Evolutionary conservation across 352 stramenopile genomes (phyloP).

Genomic region (Phytopythium oedochilum): DNA sequence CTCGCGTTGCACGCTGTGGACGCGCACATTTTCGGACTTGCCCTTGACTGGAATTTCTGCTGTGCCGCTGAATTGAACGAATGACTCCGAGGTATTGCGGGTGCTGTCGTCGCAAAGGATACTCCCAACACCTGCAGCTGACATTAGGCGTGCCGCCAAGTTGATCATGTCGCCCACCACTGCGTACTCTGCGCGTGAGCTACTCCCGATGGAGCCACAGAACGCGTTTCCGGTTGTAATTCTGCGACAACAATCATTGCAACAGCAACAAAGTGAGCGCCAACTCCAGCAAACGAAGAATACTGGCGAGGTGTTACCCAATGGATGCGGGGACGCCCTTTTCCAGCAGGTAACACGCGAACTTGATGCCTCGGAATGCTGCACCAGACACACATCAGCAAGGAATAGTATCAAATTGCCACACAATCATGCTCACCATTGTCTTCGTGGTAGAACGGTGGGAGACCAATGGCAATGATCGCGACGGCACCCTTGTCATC

Average conservation of each 20-base stretch:
- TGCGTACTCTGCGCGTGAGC: conserved; percentile 68
- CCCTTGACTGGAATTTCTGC: conserved; percentile 61
- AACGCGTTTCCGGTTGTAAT: conserved; percentile 73
- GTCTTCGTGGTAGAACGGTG: conserved; percentile 84
- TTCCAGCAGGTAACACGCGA: conserved; percentile 56
- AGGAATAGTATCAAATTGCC: background rate
- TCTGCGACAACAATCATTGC: conserved; percentile 12
- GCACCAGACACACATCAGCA: conserved; percentile 1
- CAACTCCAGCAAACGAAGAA: background rate
- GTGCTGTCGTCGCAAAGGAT: conserved; percentile 79
- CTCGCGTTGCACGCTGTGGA: conserved; percentile 39
- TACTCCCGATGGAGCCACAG: conserved; percentile 68
- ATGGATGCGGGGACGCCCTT: conserved; percentile 64
- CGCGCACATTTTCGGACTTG: conserved; percentile 36
- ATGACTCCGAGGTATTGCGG: conserved; percentile 46
- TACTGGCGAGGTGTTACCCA: conserved; percentile 25
- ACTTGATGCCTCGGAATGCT: conserved; percentile 63
- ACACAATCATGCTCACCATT: conserved; percentile 31
- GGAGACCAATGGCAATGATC: conserved; percentile 72
- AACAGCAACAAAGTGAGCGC: background rate
- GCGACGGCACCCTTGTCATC: conserved; percentile 83
- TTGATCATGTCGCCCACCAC: conserved; percentile 86
- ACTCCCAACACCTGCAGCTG: conserved; percentile 38
- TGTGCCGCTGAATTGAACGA: conserved; percentile 39
- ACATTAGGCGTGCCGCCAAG: conserved; percentile 74